These are phyloP conservation scores for Wickerhamomyces sp. DNA, from an alignment of 1,139 yeast genomes.

Conservation along the genomic window DNA sequence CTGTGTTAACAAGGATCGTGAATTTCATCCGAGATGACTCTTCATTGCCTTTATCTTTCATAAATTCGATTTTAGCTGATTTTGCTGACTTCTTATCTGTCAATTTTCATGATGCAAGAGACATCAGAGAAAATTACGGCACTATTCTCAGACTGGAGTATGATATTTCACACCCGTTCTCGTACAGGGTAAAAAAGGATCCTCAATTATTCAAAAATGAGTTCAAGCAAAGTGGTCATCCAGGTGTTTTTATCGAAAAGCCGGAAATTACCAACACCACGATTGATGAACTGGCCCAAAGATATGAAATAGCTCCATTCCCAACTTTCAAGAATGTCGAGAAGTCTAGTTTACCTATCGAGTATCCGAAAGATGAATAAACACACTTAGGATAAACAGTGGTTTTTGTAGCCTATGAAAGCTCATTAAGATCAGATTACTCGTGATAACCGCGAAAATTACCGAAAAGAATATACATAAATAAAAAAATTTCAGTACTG, in stretches of 20 bases:
- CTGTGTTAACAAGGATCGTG: conserved; percentile 40
- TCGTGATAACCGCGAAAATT: not conserved
- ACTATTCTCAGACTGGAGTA: conserved; percentile 24
- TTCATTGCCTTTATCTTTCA: conserved; percentile 41
- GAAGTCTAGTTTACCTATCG: conserved; percentile 40
- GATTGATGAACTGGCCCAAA: conserved; percentile 24
- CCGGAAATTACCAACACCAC: conserved; percentile 54
- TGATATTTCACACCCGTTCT: conserved; percentile 26
- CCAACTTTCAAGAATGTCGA: conserved; percentile 64
- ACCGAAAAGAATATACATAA: conserved; percentile 1
- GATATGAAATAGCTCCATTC: conserved; percentile 33
- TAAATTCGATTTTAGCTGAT: conserved; percentile 39
- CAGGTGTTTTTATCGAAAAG: conserved; percentile 50
- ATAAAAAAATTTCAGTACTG: conserved; percentile 7
- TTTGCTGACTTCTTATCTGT: conserved; percentile 31
- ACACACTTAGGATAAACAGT: too few species aligned
- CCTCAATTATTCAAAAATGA: conserved; percentile 31
- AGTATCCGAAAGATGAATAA: conserved; percentile 14
- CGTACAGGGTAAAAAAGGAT: conserved; percentile 12
- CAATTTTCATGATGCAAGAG: conserved; percentile 18
- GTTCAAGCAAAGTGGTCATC: conserved; percentile 52
- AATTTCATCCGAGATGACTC: conserved; percentile 39
- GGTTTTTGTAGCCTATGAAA: conserved; percentile 3
- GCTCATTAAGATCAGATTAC: not conserved
- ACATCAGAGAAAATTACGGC: conserved; percentile 12